Base-by-base conservation (phyloP, 2,329 filamentous ascomycete species). In the Alternaria hordeiaustralica region DNA sequence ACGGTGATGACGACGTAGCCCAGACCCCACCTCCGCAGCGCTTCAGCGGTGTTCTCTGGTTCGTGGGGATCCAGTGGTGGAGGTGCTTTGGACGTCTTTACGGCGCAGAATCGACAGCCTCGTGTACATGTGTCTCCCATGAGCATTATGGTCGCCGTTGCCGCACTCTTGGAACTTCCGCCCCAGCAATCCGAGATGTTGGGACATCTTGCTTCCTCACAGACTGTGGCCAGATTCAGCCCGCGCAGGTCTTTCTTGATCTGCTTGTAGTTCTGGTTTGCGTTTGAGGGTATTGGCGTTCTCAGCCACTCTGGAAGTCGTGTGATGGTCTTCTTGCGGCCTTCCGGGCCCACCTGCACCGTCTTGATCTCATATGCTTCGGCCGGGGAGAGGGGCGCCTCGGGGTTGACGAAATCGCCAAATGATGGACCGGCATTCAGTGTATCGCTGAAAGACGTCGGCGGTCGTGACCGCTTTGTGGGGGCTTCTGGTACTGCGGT, bases 181-280 rank as follows among this genome's bases (percentile, higher is more conserved):
- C 96, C 96, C 96, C 96, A 99, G 84, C 96, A 99, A 79, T 98
- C 95, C 67, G 92, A 94, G 65, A 99, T 97, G 81, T 99, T 99
- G 65, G 96, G 96, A 81, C 96, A 99, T 69, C 94, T 89, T 2
- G 96, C 96, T 83, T 99, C 96, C 83, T 99, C 96, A 81, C 96
- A 99, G 15, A 99, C 96, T 6, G 96, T 99, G 81, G 97, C 94
- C 60, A 99, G 85, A 61, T 92, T 92, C 64, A 99, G 83, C 0
- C 96, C 96, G 36, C 96, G 88, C 70, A 99, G 84, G 80, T 99
- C 96, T 68, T 91, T 90, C 85, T 97, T 97, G 81, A 99, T 97
- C 76, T 93, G 92, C 83, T 96, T 96, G 85, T 91, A 97, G 82
- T 96, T 96, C 61, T 87, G 91, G 66, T 90, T 90, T 15, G 89